Evolutionary conservation across 176 grass and related monocot genomes (phyloP).

Genomic region (Saccharum officinarum): DNA sequence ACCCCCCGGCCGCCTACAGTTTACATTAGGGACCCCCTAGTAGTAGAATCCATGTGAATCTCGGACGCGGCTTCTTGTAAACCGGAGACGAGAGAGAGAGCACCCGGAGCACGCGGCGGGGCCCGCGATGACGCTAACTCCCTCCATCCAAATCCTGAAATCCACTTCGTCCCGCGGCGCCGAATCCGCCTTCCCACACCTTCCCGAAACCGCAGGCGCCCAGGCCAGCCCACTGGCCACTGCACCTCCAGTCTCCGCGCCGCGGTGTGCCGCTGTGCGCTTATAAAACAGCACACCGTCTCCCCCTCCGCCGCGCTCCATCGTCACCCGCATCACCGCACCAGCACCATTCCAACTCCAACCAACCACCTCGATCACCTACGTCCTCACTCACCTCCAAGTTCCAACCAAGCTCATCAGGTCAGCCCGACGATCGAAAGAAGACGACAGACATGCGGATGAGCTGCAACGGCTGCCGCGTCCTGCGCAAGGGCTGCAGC

Average conservation of each 20-base stretch:
- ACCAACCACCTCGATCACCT: too few relatives aligned
- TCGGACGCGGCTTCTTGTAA: slow-evolving; percentile 18
- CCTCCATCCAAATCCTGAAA: too few relatives aligned
- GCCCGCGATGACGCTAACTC: not conserved
- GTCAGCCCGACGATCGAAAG: too few relatives aligned
- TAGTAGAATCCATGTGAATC: too few relatives aligned
- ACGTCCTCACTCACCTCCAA: too few relatives aligned
- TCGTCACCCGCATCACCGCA: not conserved
- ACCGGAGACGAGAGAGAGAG: not conserved
- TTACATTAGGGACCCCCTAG: too few relatives aligned
- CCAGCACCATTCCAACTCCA: not conserved
- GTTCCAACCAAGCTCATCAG: not conserved
- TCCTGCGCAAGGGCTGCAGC: slow-evolving; percentile 66
- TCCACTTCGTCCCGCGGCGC: slow-evolving; percentile 22
- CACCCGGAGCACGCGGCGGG: not conserved
- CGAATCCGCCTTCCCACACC: slow-evolving; percentile 13
- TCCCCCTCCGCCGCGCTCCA: not conserved
- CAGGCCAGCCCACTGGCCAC: too few relatives aligned
- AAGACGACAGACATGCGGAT: too few relatives aligned
- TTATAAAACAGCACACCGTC: slow-evolving; percentile 1
- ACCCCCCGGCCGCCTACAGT: not conserved
- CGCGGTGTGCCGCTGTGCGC: not conserved
- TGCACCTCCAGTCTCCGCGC: not conserved
- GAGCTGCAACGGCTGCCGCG: slow-evolving; percentile 72
- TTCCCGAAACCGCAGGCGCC: slow-evolving; percentile 42